phyloP scores from a whole-genome alignment of 345 rosid genomes.

The Hevea brasiliensis region DNA sequence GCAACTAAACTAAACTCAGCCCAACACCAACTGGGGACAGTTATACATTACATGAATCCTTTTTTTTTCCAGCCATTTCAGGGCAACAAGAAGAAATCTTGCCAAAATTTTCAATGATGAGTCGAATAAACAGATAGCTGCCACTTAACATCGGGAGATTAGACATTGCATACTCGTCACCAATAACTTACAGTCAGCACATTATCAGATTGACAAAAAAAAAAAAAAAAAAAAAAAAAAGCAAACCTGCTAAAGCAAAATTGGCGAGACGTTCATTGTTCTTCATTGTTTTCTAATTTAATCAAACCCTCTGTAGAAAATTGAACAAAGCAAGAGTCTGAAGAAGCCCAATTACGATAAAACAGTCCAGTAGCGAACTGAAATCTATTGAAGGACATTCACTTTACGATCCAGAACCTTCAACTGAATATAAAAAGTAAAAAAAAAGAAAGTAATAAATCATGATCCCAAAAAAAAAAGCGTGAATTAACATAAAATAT shows the following conservation, averaged over 20 bases:
- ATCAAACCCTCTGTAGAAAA: background rate
- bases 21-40: background rate
- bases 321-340: background rate
- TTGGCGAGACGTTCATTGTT: slow-evolving; percentile 74
- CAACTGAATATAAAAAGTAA: background rate
- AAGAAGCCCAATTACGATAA: background rate
- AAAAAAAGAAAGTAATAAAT: background rate
- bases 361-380: background rate
- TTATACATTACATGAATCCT: background rate
- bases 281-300: slow-evolving; percentile 52
- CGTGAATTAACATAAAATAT: background rate
- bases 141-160: no score
- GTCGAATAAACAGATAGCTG: no score
- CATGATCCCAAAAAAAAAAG: background rate
- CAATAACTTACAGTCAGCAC: no score
- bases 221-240: background rate
- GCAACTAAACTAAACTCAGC: background rate
- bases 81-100: no score
- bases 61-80: background rate
- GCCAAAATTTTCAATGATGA: no score
- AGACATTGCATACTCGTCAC: no score
- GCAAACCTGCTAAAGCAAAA: slow-evolving; percentile 76
- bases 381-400: background rate
- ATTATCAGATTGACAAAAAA: no score
- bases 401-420: background rate